Base-by-base conservation (phyloP, 176 grass and related monocot species). In the Lolium multiflorum region DNA sequence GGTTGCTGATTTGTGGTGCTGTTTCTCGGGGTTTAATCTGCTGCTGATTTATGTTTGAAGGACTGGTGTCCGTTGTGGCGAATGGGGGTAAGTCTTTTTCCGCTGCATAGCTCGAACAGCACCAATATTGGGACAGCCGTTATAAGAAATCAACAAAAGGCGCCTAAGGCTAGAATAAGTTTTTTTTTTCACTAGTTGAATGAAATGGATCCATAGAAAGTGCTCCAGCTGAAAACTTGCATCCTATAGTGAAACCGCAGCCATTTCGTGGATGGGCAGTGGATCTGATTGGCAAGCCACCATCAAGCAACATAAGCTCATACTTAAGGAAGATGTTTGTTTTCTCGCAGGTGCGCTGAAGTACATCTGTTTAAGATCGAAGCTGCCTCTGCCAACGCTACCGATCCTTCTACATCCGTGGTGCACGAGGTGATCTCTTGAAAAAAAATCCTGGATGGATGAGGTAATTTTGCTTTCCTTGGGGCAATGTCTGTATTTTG, bases 1-100 rank as follows among this genome's bases (percentile, higher is more conserved):
- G 66, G 39, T 70, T 16, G n/a, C 11, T 82, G 71, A 71, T 78
- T 37, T 16, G 15, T 4, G 28, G 17, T 71, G 17, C 18, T 55
- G 3, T 62, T 85, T 56, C 39, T 70, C 47, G 74, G 84, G 78
- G 46, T 6, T 77, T 78, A 41, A 41, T 41, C 39, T 41, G 39
- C 5, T 41, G 39, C 5, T 41, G 39, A 41, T 41, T 41, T 41
- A 41, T 6, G 3, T 41, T 41, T 41, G 39, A 41, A 41, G 39
- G 39, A 41, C 39, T 41, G 39, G 39, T 41, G 39, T 6, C 6
- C 39, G 39, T 41, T 41, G 39, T 41, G 39, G 39, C 39, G 39
- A 41, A 41, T 41, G 39, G 39, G 39, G 39, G 28, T 28, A 28
- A 28, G 28, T 28, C 28, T 28, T 28, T 28, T 28, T 28, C 28